Percentiles rank a stretch among this genome's conserved stretches.
phyloP scores from a whole-genome alignment of 805 yeast genomes.

The Pichia manshurica region DNA sequence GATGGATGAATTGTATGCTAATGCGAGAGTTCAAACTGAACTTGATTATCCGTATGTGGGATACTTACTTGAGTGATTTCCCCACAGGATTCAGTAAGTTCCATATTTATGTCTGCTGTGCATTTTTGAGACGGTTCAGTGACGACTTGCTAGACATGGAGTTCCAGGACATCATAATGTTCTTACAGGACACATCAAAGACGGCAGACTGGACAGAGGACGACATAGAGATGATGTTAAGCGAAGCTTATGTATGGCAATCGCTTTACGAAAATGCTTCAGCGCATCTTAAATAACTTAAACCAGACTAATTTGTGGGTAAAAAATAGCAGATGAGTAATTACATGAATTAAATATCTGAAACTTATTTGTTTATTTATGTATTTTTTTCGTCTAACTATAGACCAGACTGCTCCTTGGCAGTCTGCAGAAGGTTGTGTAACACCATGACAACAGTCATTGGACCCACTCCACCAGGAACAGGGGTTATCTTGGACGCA shows the following conservation, averaged over 20 bases:
- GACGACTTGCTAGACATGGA: conserved; percentile 75
- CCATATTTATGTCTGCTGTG: conserved; percentile 97
- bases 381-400: not conserved
- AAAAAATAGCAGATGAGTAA: too few species aligned
- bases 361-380: not conserved
- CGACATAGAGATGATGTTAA: conserved; percentile 83
- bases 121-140: conserved; percentile 86
- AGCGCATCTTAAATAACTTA: conserved; percentile 60
- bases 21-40: conserved; percentile 86
- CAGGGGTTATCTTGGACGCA: conserved; percentile 82
- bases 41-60: conserved; percentile 94
- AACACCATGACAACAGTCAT: conserved; percentile 98
- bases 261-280: conserved; percentile 82
- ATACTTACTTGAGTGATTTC: conserved; percentile 76
- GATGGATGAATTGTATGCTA: conserved; percentile 97
- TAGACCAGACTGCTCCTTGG: conserved; percentile 33
- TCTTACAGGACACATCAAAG: conserved; percentile 77
- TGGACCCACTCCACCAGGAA: conserved; percentile 99
- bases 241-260: conserved; percentile 98
- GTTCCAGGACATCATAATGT: conserved; percentile 90
- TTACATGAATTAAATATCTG: too few species aligned
- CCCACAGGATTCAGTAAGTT: conserved; percentile 82
- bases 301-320: too few species aligned
- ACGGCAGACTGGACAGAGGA: conserved; percentile 80
- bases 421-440: conserved; percentile 75